Percentiles rank a stretch among this genome's conserved stretches.
These are phyloP conservation scores for Croton laevigatus DNA, from an alignment of 441 rosid species.

Conservation along the genomic window DNA sequence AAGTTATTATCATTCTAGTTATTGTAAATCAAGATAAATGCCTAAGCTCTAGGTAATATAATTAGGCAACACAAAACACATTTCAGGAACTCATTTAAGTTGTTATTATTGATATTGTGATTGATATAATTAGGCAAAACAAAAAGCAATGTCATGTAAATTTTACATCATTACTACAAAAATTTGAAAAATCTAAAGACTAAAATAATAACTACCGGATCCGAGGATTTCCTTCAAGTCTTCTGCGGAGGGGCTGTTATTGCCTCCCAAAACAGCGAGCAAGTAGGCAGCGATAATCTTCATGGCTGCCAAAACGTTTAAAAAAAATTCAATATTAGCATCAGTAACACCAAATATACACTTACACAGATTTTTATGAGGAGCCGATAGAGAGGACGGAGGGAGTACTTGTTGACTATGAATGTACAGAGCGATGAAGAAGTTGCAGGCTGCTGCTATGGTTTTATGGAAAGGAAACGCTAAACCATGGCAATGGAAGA, in stretches of 20 bases:
- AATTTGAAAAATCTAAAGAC: too few relatives aligned
- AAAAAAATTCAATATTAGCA: background rate
- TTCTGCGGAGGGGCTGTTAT: conserved; percentile 57
- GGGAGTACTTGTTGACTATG: background rate
- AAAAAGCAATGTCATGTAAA: background rate
- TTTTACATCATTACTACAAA: too few relatives aligned
- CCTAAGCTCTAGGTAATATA: too few relatives aligned
- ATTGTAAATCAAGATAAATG: too few relatives aligned
- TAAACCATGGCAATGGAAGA: background rate
- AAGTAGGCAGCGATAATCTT: conserved; percentile 63
- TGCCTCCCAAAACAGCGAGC: conserved; percentile 88
- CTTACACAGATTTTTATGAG: background rate
- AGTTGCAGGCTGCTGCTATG: conserved; percentile 1
- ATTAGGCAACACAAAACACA: too few relatives aligned
- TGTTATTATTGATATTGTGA: background rate
- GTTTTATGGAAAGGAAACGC: background rate
- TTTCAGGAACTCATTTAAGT: too few relatives aligned
- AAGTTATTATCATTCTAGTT: too few relatives aligned
- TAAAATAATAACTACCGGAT: conserved; percentile 42
- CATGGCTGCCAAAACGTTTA: conserved; percentile 21
- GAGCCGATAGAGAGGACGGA: too few relatives aligned
- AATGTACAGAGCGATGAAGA: too few relatives aligned
- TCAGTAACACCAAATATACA: background rate
- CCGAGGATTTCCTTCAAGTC: conserved; percentile 67
- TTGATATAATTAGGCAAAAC: background rate